phyloP scores from a whole-genome alignment of 805 yeast genomes.

The Brettanomyces anomalus region DNA sequence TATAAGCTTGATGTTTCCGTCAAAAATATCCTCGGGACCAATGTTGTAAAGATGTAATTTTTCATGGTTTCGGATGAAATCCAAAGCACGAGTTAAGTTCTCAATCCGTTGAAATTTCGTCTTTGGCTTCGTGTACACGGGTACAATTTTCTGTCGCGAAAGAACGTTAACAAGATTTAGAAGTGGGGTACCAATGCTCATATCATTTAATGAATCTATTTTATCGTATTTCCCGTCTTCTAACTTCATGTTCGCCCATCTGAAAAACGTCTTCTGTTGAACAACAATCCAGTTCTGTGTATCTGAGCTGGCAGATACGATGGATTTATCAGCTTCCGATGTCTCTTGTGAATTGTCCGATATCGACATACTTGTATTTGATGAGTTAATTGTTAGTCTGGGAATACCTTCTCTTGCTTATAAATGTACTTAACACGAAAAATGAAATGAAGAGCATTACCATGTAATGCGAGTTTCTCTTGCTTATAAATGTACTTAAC shows the following conservation, averaged over 20 bases:
- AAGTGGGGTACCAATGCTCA: slow-evolving; percentile 29
- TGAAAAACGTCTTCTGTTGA: slow-evolving; percentile 39
- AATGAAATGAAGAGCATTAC: too few relatives aligned
- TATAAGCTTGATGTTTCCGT: slow-evolving; percentile 37
- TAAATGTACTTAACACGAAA: too few relatives aligned
- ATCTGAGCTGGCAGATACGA: too few relatives aligned
- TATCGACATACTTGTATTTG: too few relatives aligned
- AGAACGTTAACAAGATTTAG: neutral
- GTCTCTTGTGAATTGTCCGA: too few relatives aligned
- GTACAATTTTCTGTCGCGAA: slow-evolving; percentile 3
- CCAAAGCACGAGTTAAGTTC: slow-evolving; percentile 34
- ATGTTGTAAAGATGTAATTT: slow-evolving; percentile 32
- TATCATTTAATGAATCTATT: slow-evolving; percentile 25
- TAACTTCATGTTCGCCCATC: slow-evolving; percentile 40
- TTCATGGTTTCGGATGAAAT: slow-evolving; percentile 31
- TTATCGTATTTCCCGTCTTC: slow-evolving; percentile 7
- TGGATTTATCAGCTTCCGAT: too few relatives aligned
- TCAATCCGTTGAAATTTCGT: slow-evolving; percentile 38
- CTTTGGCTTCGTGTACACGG: slow-evolving; percentile 28
- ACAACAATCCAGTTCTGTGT: slow-evolving; percentile 29
- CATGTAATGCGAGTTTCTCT: too few relatives aligned
- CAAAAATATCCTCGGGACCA: slow-evolving; percentile 41
- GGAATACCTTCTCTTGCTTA: too few relatives aligned
- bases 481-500: too few relatives aligned
- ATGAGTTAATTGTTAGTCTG: too few relatives aligned